These are phyloP conservation scores for Colletotrichum chlorophyti DNA, from an alignment of 2,329 filamentous ascomycete genomes.

Conservation along the genomic window DNA sequence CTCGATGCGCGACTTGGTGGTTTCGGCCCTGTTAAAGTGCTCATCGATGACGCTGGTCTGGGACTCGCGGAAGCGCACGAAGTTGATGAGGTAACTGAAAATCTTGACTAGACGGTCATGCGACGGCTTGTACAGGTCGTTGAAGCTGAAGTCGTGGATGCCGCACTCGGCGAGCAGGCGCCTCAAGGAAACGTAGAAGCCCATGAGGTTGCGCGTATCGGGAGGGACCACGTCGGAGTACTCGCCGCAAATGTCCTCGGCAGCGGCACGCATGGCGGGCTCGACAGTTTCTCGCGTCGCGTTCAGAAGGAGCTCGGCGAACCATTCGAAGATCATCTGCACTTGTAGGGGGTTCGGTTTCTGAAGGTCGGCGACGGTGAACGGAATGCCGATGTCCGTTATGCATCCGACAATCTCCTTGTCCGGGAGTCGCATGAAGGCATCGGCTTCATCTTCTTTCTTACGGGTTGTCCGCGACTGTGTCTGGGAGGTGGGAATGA, in stretches of 20 bases:
- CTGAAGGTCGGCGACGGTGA: slow-evolving; percentile 84
- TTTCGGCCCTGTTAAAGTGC: slow-evolving; percentile 90
- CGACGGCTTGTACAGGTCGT: slow-evolving; percentile 89
- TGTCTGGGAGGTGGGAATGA: slow-evolving; percentile 58
- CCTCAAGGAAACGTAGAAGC: slow-evolving; percentile 87
- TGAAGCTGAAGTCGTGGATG: slow-evolving; percentile 91
- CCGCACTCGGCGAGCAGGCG: slow-evolving; percentile 86
- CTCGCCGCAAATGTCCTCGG: slow-evolving; percentile 85
- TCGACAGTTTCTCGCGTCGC: slow-evolving; percentile 92
- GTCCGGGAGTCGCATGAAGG: slow-evolving; percentile 67
- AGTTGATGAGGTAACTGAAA: slow-evolving; percentile 98
- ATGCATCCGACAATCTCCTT: slow-evolving; percentile 95
- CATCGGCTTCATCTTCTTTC: slow-evolving; percentile 66
- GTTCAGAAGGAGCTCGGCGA: slow-evolving; percentile 92
- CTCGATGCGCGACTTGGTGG: slow-evolving; percentile 87
- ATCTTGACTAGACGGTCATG: slow-evolving; percentile 92
- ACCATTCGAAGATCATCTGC: slow-evolving; percentile 98
- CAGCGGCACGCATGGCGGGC: slow-evolving; percentile 91
- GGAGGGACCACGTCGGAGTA: slow-evolving; percentile 83
- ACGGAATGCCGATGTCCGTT: slow-evolving; percentile 92
- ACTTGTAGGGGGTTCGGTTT: slow-evolving; percentile 95
- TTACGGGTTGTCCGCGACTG: slow-evolving; percentile 58
- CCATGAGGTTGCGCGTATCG: slow-evolving; percentile 94
- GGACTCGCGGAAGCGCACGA: slow-evolving; percentile 94
- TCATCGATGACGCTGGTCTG: slow-evolving; percentile 90